Evolutionary conservation across 2,329 filamentous ascomycete species (phyloP).

Genomic region (Coleophoma crateriformis): DNA sequence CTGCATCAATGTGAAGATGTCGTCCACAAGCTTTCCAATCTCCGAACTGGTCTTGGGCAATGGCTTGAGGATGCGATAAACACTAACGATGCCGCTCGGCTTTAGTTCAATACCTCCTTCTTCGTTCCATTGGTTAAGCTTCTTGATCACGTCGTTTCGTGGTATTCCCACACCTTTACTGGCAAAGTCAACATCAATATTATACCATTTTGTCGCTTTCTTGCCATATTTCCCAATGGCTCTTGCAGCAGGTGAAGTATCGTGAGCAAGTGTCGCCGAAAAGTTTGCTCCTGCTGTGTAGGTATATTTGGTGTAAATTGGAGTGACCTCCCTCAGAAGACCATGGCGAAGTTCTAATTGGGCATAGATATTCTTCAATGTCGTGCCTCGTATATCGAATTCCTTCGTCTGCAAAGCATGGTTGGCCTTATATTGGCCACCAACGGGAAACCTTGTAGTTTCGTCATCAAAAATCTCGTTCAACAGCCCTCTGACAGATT

Average conservation of each 20-base stretch:
- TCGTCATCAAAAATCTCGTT: constrained; percentile 42
- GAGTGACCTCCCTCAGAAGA: constrained; percentile 50
- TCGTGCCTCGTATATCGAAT: constrained; percentile 46
- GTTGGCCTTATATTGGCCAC: constrained; percentile 40
- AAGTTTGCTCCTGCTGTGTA: constrained; percentile 36
- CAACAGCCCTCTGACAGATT: constrained; percentile 42
- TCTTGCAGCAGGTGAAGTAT: constrained; percentile 34
- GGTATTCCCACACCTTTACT: constrained; percentile 26
- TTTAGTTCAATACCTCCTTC: constrained; percentile 43
- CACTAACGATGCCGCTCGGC: constrained; percentile 43
- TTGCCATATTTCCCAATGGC: constrained; percentile 37
- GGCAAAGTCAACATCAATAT: constrained; percentile 42
- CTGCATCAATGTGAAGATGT: constrained; percentile 45
- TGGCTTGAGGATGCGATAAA: constrained; percentile 43
- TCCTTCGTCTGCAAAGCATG: constrained; percentile 38
- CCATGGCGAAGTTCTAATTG: constrained; percentile 54
- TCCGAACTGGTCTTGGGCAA: constrained; percentile 38
- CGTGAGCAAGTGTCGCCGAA: constrained; percentile 23
- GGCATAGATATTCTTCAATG: constrained; percentile 49
- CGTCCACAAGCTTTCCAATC: constrained; percentile 37
- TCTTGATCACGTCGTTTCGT: constrained; percentile 44
- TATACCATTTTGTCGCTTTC: constrained; percentile 35
- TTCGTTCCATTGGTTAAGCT: constrained; percentile 49
- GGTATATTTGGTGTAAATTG: constrained; percentile 50
- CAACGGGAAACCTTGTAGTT: constrained; percentile 26